Percentiles rank a stretch among this genome's conserved stretches.
Evolutionary conservation across 345 rosid genomes (phyloP).

Genomic region (Arabis alpina): DNA sequence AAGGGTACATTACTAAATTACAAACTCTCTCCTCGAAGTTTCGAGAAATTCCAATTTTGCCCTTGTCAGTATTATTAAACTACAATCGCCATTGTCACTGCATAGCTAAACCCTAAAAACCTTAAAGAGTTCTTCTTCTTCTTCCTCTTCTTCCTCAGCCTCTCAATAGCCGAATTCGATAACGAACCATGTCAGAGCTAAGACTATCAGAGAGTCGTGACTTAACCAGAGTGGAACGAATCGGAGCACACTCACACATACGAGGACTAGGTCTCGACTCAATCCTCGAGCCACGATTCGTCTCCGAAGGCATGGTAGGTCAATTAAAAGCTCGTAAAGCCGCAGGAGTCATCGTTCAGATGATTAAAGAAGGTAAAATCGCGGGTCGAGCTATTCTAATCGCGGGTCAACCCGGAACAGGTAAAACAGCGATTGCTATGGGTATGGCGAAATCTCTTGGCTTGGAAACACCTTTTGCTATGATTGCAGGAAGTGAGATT

Average conservation of each 20-base stretch:
- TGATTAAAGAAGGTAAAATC: constrained; percentile 87
- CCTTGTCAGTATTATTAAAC: not conserved
- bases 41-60: not conserved
- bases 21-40: not conserved
- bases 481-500: constrained; percentile 87
- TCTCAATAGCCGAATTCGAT: not conserved
- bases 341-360: constrained; percentile 92
- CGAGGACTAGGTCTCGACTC: constrained; percentile 94
- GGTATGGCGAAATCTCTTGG: constrained; percentile 98
- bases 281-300: constrained; percentile 78
- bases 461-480: constrained; percentile 89
- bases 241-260: constrained; percentile 97
- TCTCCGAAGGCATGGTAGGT: constrained; percentile 94
- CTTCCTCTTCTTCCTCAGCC: constrained; percentile 28
- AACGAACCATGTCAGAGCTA: constrained; percentile 66
- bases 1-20: constrained; percentile 31
- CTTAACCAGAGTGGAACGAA: constrained; percentile 89
- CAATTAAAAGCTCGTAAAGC: constrained; percentile 82
- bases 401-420: constrained; percentile 97
- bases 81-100: not conserved
- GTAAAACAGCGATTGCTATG: constrained; percentile 97
- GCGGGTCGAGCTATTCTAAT: constrained; percentile 90
- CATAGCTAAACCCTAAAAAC: constrained; percentile 41
- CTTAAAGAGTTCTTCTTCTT: not conserved
- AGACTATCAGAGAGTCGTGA: constrained; percentile 79